Evolutionary conservation across 2,329 filamentous ascomycete genomes (phyloP).

Genomic region (Plenodomus lindquistii): DNA sequence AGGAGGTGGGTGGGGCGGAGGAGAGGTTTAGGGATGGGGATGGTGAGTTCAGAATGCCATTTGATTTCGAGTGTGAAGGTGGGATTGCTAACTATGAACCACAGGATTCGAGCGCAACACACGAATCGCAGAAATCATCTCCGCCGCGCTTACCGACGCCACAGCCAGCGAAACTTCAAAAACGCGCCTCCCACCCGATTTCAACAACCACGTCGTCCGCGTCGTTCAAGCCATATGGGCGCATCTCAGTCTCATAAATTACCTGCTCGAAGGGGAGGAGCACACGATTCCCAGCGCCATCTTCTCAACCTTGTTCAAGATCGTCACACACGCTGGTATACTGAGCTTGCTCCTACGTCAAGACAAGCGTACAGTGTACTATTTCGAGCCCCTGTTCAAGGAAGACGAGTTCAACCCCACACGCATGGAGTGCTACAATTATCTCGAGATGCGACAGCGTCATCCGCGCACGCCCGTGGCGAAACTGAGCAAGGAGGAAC

Average conservation of each 20-base stretch:
- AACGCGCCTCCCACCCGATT: slow-evolving; percentile 19
- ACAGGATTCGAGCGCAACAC: slow-evolving; percentile 26
- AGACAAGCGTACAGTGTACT: slow-evolving; percentile 32
- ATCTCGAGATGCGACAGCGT: slow-evolving; percentile 2
- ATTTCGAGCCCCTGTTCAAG: slow-evolving; percentile 29
- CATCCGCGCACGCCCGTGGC: slow-evolving; percentile 3
- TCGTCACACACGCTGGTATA: slow-evolving; percentile 23
- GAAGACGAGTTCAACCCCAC: slow-evolving; percentile 21
- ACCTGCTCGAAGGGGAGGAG: neutral
- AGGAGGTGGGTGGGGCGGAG: slow-evolving; percentile 12
- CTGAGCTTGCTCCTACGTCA: slow-evolving; percentile 30
- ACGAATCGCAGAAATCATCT: slow-evolving; percentile 13
- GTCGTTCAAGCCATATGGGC: slow-evolving; percentile 19
- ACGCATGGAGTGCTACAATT: slow-evolving; percentile 30
- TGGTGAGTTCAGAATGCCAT: no score
- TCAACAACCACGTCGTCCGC: slow-evolving; percentile 24
- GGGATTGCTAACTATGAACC: neutral
- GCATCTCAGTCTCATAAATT: slow-evolving; percentile 14
- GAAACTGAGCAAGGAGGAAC: neutral
- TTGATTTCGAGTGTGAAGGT: neutral
- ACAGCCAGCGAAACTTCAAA: neutral
- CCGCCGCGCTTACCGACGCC: neutral
- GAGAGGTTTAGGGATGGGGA: slow-evolving; percentile 15
- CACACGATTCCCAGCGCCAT: neutral
- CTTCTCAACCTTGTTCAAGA: slow-evolving; percentile 7